These are phyloP conservation scores for Venturia effusa DNA, from an alignment of 2,329 filamentous ascomycete species.

Conservation along the genomic window DNA sequence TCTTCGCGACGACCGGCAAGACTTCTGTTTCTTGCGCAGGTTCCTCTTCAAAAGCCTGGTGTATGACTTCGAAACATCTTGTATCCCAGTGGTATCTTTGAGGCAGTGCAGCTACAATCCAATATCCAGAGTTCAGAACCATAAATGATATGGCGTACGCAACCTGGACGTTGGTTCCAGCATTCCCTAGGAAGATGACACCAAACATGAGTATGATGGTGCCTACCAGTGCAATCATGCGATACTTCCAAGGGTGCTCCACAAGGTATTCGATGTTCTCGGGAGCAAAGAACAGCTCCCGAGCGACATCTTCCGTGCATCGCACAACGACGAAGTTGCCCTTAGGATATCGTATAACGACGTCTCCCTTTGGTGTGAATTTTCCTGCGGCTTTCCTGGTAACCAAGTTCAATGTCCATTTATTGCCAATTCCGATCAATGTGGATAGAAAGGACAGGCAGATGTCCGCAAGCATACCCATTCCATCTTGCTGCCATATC, in stretches of 20 bases:
- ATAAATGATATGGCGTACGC: conserved; percentile 40
- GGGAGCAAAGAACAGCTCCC: conserved; percentile 41
- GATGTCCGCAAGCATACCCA: conserved; percentile 38
- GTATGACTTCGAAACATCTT: conserved; percentile 30
- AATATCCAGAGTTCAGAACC: conserved; percentile 39
- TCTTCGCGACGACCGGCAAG: neutral
- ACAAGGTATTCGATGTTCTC: conserved; percentile 38
- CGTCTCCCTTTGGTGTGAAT: conserved; percentile 28
- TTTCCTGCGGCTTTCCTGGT: conserved; percentile 19
- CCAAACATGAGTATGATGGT: conserved; percentile 43
- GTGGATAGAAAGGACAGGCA: conserved; percentile 39
- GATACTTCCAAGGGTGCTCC: conserved; percentile 29
- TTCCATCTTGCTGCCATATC: conserved; percentile 36
- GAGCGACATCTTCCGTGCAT: conserved; percentile 38
- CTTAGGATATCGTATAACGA: conserved; percentile 40
- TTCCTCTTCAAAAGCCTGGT: conserved; percentile 26
- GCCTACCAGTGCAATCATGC: conserved; percentile 37
- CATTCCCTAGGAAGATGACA: conserved; percentile 40
- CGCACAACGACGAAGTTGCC: conserved; percentile 39
- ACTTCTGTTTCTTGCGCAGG: neutral
- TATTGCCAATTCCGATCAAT: conserved; percentile 38
- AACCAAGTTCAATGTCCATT: conserved; percentile 36
- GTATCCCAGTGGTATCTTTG: conserved; percentile 38
- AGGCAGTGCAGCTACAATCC: conserved; percentile 40
- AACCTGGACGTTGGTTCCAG: conserved; percentile 35